These are phyloP conservation scores for Pleurotus giganteus DNA, from an alignment of 768 basidiomycete species.

Conservation along the genomic window DNA sequence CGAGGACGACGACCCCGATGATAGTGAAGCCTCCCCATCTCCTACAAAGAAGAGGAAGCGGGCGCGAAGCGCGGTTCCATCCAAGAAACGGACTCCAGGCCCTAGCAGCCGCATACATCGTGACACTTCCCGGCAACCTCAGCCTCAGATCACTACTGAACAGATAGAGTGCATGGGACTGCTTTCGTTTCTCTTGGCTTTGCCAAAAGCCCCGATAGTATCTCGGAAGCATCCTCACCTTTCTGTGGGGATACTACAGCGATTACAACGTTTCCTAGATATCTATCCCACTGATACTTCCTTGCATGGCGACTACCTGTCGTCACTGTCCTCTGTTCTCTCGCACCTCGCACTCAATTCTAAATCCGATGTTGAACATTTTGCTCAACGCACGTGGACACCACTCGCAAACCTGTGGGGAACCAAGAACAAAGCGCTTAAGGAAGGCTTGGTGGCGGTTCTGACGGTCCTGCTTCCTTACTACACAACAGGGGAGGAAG, in stretches of 20 bases:
- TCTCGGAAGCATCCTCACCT: conserved; percentile 37
- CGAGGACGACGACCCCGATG: conserved; percentile 17
- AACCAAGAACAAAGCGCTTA: conserved; percentile 70
- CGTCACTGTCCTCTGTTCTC: conserved; percentile 65
- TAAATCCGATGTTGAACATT: conserved; percentile 51
- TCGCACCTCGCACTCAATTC: conserved; percentile 78
- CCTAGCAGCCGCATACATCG: conserved; percentile 9
- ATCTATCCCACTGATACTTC: conserved; percentile 72
- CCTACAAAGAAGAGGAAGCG: conserved; percentile 38
- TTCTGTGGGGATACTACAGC: conserved; percentile 17
- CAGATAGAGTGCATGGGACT: conserved; percentile 73
- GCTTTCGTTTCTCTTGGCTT: conserved; percentile 57
- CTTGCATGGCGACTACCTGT: conserved; percentile 73
- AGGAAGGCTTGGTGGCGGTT: conserved; percentile 78
- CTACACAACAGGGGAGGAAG: conserved; percentile 39
- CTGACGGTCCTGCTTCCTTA: conserved; percentile 74
- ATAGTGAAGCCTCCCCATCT: conserved; percentile 16
- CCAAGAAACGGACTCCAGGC: neutral
- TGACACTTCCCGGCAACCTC: conserved; percentile 14
- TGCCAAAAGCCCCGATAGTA: conserved; percentile 58
- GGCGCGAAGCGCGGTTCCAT: conserved; percentile 15
- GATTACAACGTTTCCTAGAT: conserved; percentile 61
- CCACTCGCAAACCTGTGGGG: conserved; percentile 70
- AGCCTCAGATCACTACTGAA: conserved; percentile 40
- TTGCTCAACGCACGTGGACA: conserved; percentile 65